Evolutionary conservation across 345 rosid genomes (phyloP).

Genomic region (Geranium brycei): DNA sequence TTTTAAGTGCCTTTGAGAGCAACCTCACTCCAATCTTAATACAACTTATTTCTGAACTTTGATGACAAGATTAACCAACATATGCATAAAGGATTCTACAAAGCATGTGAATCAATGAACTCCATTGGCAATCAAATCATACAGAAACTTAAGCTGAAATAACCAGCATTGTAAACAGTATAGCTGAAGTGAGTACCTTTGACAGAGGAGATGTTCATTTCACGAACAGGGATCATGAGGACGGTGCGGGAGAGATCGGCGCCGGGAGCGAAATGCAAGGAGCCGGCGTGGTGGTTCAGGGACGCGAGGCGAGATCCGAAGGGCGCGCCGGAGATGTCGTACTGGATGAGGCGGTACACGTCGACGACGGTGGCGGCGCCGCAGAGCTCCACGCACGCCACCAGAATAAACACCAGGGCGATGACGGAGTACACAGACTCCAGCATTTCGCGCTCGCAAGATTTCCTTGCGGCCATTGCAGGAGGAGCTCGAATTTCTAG

Average conservation of each 20-base stretch:
- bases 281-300: conserved; percentile 84
- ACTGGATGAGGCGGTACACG: conserved; percentile 92
- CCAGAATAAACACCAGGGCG: conserved; percentile 54
- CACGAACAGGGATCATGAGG: conserved; percentile 68
- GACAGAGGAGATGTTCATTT: conserved; percentile 47
- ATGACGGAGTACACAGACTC: conserved; percentile 61
- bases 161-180: no score
- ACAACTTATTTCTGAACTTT: not conserved
- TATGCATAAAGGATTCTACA: no score
- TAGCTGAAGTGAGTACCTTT: conserved; percentile 30
- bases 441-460: conserved; percentile 27
- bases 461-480: conserved; percentile 24
- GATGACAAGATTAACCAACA: not conserved
- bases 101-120: no score
- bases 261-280: conserved; percentile 58
- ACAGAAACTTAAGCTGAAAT: not conserved
- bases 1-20: not conserved
- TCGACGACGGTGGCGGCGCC: conserved; percentile 92
- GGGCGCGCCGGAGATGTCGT: conserved; percentile 79
- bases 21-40: not conserved
- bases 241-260: conserved; percentile 88
- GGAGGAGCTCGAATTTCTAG: conserved; percentile 29
- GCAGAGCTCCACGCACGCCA: conserved; percentile 87
- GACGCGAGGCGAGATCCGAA: conserved; percentile 87
- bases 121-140: not conserved